Evolutionary conservation across 2,329 filamentous ascomycete genomes (phyloP), one percentile per base, ranked within the genome.

Genomic region (Aspergillus sp.): DNA sequence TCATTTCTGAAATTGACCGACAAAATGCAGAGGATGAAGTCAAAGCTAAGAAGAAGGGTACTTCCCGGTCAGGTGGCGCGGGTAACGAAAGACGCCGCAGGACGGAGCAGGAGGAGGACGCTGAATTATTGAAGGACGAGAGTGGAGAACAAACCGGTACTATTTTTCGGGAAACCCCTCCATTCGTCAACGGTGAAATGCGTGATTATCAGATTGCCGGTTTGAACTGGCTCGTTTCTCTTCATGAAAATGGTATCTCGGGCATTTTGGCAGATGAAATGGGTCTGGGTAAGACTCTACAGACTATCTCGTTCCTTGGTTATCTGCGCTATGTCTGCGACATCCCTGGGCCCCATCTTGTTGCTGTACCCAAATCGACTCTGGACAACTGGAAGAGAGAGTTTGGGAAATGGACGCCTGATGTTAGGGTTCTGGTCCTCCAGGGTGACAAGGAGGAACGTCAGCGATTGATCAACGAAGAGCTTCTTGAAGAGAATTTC

Each of bases 311-410:
- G 1, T 98, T 98, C 71, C 74, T 98, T 30, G 93, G 93, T 3
- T 98, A 98, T 64, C 76, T 98, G 39, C 84, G 93, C 61, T 93
- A 95, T 69, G 82, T 96, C 51, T 85, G 88, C 70, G 89, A 83
- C 52, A 97, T 90, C 58, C 88, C 81, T 5, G 93, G 93, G 0
- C 93, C 93, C 4, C 93, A 98, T 71, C 76, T 98, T 39, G 81
- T 98, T 45, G 86, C 82, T 4, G 93, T 98, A 4, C 93, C 93
- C 38, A 98, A 98, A 67, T 97, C 93, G 10, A 98, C 93, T 0
- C 80, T 98, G 5, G 91, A 98, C 72, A 98, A 98, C 70, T 98
- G 93, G 93, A 89, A 90, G 71, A 84, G 93, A 59, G 93, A 98
- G 66, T 97, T 97, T 65, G 80, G 80, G 46, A 88, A 76, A 63